These are phyloP conservation scores for Globisporangium mamillatum DNA, from an alignment of 352 stramenopile genomes.

Conservation along the genomic window DNA sequence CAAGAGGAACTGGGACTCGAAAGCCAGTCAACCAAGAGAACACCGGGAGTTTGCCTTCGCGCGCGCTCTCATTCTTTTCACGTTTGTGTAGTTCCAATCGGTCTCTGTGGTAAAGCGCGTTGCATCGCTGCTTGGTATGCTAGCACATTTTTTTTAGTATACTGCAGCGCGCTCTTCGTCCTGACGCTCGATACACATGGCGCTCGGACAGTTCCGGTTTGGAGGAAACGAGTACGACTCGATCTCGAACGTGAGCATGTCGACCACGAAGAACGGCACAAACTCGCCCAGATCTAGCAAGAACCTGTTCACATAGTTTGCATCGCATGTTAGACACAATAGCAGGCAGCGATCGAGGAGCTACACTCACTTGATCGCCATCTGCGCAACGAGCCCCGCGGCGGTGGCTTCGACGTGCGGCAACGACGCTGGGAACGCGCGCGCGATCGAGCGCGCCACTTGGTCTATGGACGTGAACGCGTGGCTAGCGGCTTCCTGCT, in stretches of 20 bases:
- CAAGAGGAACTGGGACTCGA: neutral
- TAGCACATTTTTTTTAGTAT: neutral
- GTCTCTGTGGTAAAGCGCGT: no score
- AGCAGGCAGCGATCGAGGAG: neutral
- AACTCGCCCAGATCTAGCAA: constrained; percentile 35
- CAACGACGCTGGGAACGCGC: constrained; percentile 31
- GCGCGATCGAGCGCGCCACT: constrained; percentile 32
- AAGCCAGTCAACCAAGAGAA: neutral
- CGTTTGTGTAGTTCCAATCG: neutral
- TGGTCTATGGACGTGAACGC: constrained; percentile 19
- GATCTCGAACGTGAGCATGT: constrained; percentile 35
- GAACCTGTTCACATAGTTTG: constrained; percentile 19
- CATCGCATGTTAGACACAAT: neutral
- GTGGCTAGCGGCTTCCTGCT: constrained; percentile 6
- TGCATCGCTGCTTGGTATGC: neutral
- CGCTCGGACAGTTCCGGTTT: constrained; percentile 24
- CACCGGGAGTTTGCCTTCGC: neutral
- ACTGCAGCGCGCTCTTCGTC: constrained; percentile 20
- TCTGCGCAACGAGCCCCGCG: constrained; percentile 30
- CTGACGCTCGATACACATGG: constrained; percentile 30
- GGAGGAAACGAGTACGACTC: constrained; percentile 36
- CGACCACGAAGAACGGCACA: constrained; percentile 36
- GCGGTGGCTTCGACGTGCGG: constrained; percentile 37
- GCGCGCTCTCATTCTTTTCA: neutral
- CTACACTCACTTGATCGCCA: constrained; percentile 29